Conservation (phyloP, 169 alveolate genomes). For the Ichthyophthirius multifiliis region DNA sequence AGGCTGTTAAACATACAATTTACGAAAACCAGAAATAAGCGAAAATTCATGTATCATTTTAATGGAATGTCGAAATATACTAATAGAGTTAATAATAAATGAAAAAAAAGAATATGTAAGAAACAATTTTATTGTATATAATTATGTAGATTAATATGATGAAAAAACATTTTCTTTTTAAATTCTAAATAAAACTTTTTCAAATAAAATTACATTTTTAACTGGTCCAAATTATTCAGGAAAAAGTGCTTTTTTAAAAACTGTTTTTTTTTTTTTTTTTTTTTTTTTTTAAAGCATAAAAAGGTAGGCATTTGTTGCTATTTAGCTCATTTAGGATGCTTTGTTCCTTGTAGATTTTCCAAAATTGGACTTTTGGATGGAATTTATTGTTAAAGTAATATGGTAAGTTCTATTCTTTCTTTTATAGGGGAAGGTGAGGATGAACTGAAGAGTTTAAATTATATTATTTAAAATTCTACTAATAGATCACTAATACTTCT, state of each 20-base stretch:
- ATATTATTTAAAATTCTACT: neutral
- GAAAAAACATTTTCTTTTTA: neutral
- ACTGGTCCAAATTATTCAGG: constrained; percentile 20
- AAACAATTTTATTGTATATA: neutral
- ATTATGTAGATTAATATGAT: neutral
- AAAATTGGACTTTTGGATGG: constrained; percentile 1
- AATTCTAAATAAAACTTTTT: neutral
- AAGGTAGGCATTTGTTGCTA: neutral
- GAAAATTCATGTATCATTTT: neutral
- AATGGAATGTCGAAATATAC: neutral
- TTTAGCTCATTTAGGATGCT: constrained; percentile 9
- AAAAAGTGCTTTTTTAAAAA: constrained; percentile 1
- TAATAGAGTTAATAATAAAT: neutral
- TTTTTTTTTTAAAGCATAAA: neutral
- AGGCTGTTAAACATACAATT: neutral
- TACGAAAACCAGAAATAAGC: neutral
- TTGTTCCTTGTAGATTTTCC: constrained; percentile 9
- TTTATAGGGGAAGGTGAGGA: neutral
- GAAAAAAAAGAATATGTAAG: neutral
- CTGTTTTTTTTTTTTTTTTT: neutral
- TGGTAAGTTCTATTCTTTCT: neutral
- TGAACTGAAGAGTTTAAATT: neutral
- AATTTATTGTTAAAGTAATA: neutral
- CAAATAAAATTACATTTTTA: neutral
- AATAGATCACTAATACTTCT: neutral